Conservation (phyloP, 495 filamentous ascomycete genomes). For the Extremus antarcticus region DNA sequence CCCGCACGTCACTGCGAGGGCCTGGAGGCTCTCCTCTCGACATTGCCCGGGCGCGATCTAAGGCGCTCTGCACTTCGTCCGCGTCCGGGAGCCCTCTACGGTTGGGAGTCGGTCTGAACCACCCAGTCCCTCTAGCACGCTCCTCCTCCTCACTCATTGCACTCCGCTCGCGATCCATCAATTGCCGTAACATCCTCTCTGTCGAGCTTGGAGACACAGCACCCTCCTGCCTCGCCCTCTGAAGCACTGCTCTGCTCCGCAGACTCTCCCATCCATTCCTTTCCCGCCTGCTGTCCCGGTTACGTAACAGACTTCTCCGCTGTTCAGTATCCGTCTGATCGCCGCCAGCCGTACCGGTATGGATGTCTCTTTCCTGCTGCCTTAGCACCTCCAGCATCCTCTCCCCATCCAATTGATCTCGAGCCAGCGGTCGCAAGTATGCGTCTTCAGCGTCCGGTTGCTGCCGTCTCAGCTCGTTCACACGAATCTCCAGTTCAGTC, state of each 20-base stretch:
- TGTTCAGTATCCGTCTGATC: conserved; percentile 5
- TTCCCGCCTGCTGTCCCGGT: conserved; percentile 11
- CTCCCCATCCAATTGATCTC: conserved; percentile 30
- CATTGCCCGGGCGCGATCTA: too few relatives aligned
- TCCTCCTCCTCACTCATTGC: conserved; percentile 20
- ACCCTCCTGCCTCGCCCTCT: conserved; percentile 16
- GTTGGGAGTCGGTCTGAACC: conserved; percentile 7
- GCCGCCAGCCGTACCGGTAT: background rate
- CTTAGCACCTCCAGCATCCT: too few relatives aligned
- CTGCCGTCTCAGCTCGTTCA: conserved; percentile 28
- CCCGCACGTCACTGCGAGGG: conserved; percentile 22
- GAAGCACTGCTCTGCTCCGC: conserved; percentile 11
- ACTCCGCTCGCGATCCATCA: conserved; percentile 23
- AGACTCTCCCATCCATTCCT: conserved; percentile 13
- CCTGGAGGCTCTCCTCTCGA: background rate
- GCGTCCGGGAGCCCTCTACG: background rate
- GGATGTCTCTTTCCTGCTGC: conserved; percentile 11
- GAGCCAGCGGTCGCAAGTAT: conserved; percentile 27
- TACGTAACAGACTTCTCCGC: background rate
- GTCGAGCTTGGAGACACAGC: conserved; percentile 12
- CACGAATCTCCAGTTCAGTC: conserved; percentile 30
- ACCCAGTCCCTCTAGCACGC: conserved; percentile 7
- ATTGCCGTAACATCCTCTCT: conserved; percentile 20
- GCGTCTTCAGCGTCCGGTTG: conserved; percentile 30
- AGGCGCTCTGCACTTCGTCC: conserved; percentile 7